phyloP scores from a whole-genome alignment of 768 basidiomycete species.

The Rossbeevera mucosa region DNA sequence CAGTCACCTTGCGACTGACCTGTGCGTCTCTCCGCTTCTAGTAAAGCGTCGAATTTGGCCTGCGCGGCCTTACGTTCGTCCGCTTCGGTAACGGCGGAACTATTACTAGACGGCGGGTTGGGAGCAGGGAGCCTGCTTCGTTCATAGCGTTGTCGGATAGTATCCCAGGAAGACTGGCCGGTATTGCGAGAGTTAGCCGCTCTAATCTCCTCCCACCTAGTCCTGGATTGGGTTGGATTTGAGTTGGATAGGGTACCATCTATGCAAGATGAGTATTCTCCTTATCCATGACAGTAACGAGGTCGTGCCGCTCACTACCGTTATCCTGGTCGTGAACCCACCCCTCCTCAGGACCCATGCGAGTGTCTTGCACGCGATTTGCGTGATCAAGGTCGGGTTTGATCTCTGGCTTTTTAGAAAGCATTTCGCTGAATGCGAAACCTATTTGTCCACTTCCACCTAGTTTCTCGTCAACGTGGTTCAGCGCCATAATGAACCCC shows the following conservation, averaged over 20 bases:
- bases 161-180: slow-evolving; percentile 61
- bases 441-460: slow-evolving; percentile 30
- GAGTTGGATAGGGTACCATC: slow-evolving; percentile 6
- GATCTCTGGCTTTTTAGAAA: slow-evolving; percentile 15
- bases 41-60: slow-evolving; percentile 52
- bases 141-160: slow-evolving; percentile 56
- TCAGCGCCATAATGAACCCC: slow-evolving; percentile 29
- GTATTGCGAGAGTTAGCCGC: slow-evolving; percentile 42
- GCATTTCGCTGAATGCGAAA: slow-evolving; percentile 22
- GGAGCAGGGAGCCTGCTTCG: slow-evolving; percentile 22
- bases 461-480: slow-evolving; percentile 28
- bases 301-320: slow-evolving; percentile 14
- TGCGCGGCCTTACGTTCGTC: slow-evolving; percentile 44
- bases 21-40: slow-evolving; percentile 52
- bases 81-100: slow-evolving; percentile 10
- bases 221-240: slow-evolving; percentile 19
- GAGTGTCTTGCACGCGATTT: slow-evolving; percentile 2
- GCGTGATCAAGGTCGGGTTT: slow-evolving; percentile 1
- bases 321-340: slow-evolving; percentile 11
- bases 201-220: slow-evolving; percentile 67
- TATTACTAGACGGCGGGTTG: slow-evolving; percentile 4
- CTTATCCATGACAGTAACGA: neutral
- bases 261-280: neutral
- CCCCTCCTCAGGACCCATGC: slow-evolving; percentile 13
- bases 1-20: slow-evolving; percentile 20